Base-by-base conservation (phyloP, 2,329 filamentous ascomycete species). In the Scopulariopsis brevicaulis region DNA sequence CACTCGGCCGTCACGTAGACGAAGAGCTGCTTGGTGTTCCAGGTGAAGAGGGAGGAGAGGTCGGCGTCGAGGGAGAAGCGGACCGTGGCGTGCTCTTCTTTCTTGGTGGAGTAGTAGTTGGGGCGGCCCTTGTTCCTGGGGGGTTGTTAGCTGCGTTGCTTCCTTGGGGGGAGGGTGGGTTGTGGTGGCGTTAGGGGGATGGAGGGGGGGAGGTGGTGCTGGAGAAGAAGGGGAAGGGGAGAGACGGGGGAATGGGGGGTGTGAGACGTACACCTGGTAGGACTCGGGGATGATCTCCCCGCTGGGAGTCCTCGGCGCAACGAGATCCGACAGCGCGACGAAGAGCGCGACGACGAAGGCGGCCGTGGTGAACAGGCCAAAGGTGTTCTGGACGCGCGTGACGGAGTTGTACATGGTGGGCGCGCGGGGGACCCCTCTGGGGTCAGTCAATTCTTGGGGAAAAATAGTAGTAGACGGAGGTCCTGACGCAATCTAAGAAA, bases 1-100 rank as follows among this genome's bases (percentile, higher is more conserved):
- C 84, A 87, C 65, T 85, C 86, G 58, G 93, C 93, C 58, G 90
- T 93, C 60, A 99, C 85, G 76, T 96, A 99, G 71, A 96, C 85
- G 74, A 97, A 99, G 67, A 99, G 77, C 74, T 97, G 90, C 73
- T 99, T 99, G 22, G 95, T 99, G 79, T 99, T 99, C 94, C 93
- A 99, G 68, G 89, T 96, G 81, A 97, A 97, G 65, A 99, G 89
- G 51, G 87, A 87, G 60, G 85, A 87, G 60, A 99, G 82, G 74
- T 99, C 93, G 57, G 92, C 88, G 67, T 96, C 88, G 60, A 99
- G 81, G 67, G 92, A 89, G 79, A 99, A 99, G 70, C 86, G 87
- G 69, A 99, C 87, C 69, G 94, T 85, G 65, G 93, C 94, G 72
- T 96, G 97, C 74, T 99, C 94, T 74, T 97, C 92, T 73, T 89